Conservation (phyloP, 164 flowering plant species). For the Vitis amurensis region DNA sequence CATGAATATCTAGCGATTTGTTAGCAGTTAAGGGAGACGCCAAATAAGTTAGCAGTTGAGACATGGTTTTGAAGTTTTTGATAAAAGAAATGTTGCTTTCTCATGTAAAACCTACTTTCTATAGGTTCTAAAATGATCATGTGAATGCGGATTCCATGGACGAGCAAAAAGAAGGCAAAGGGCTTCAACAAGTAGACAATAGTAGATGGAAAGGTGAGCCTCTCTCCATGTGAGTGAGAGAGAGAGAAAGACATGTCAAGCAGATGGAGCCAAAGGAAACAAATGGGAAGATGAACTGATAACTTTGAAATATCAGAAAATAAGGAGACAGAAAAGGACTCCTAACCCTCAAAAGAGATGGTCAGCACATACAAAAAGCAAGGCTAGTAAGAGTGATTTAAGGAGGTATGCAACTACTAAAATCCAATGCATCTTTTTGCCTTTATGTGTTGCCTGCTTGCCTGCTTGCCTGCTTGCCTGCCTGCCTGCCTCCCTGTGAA, state of each 20-base stretch:
- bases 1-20: too few species aligned
- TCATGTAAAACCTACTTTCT: background rate
- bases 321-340: constrained; percentile 14
- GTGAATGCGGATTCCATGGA: constrained; percentile 26
- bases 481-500: constrained; percentile 8
- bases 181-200: constrained; percentile 8
- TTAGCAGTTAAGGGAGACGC: too few species aligned
- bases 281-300: constrained; percentile 8
- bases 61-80: background rate
- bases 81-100: too few species aligned
- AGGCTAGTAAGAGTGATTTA: constrained; percentile 14
- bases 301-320: constrained; percentile 19
- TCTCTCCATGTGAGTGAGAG: too few species aligned
- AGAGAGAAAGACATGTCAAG: constrained; percentile 24
- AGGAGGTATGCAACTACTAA: constrained; percentile 12
- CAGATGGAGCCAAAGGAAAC: constrained; percentile 18
- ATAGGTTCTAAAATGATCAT: constrained; percentile 9
- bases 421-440: constrained; percentile 18
- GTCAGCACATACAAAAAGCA: background rate
- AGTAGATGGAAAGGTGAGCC: constrained; percentile 12
- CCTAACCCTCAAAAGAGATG: constrained; percentile 1
- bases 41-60: background rate
- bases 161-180: constrained; percentile 10
- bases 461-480: background rate
- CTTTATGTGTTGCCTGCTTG: background rate